Percentiles rank a stretch among this genome's conserved stretches.
These are phyloP conservation scores for Fusarium domesticum DNA, from an alignment of 2,329 filamentous ascomycete genomes.

Conservation along the genomic window DNA sequence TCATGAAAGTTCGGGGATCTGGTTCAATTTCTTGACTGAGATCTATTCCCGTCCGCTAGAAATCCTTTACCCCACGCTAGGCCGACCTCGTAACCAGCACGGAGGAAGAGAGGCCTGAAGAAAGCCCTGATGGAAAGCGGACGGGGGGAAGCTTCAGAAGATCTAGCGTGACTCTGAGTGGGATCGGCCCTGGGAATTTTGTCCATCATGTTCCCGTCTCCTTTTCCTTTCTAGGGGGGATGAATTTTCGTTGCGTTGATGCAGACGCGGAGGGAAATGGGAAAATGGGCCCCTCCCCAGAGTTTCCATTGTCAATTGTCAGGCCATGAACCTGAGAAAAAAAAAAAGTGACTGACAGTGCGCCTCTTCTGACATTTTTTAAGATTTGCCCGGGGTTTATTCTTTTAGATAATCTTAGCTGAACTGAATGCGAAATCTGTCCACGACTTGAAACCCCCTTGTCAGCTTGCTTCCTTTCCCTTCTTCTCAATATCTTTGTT, in stretches of 20 bases:
- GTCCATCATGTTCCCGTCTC: too few species aligned
- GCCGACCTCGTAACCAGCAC: not conserved
- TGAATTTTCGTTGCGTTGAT: too few species aligned
- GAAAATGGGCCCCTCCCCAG: conserved; percentile 24
- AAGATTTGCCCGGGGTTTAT: too few species aligned
- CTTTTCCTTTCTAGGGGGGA: too few species aligned
- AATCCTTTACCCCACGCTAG: not conserved
- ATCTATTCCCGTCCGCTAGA: too few species aligned
- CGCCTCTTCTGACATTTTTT: too few species aligned
- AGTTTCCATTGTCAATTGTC: conserved; percentile 23
- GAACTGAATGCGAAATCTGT: conserved; percentile 22
- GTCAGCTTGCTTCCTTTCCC: conserved; percentile 6
- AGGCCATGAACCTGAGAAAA: conserved; percentile 23
- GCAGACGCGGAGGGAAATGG: too few species aligned
- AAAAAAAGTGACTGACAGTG: conserved; percentile 14
- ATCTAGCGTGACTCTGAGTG: not conserved
- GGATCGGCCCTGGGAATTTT: not conserved
- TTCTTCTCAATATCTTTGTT: conserved; percentile 4
- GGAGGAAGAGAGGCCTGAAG: too few species aligned
- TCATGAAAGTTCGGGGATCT: too few species aligned
- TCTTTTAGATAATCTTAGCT: too few species aligned
- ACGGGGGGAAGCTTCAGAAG: not conserved
- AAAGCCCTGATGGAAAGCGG: too few species aligned
- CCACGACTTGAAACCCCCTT: conserved; percentile 11
- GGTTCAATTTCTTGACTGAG: too few species aligned